Evolutionary conservation across 2,329 filamentous ascomycete genomes (phyloP).

Genomic region (Colletotrichum trifolii): DNA sequence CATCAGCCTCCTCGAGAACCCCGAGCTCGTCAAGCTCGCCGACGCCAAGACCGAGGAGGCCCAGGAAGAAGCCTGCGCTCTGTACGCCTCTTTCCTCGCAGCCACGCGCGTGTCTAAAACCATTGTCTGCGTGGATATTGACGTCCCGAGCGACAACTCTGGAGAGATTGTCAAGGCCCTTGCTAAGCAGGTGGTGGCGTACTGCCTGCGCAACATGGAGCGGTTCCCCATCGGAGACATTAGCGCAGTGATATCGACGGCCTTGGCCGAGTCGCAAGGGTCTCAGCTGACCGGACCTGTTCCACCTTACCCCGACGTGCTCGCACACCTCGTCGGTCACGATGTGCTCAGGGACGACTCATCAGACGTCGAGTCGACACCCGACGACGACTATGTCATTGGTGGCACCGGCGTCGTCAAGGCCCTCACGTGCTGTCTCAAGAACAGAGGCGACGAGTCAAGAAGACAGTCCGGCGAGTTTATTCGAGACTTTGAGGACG

Average conservation of each 20-base stretch:
- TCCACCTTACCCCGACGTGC: slow-evolving; percentile 78
- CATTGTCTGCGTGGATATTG: slow-evolving; percentile 90
- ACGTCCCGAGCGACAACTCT: slow-evolving; percentile 83
- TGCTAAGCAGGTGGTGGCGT: slow-evolving; percentile 93
- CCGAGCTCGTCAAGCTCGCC: slow-evolving; percentile 75
- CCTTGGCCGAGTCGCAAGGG: slow-evolving; percentile 51
- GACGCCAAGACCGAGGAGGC: slow-evolving; percentile 79
- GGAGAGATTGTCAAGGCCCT: slow-evolving; percentile 92
- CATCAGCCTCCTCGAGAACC: slow-evolving; percentile 87
- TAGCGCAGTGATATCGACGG: slow-evolving; percentile 52
- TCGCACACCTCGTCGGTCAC: slow-evolving; percentile 87
- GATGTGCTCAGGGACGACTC: slow-evolving; percentile 61
- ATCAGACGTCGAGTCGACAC: slow-evolving; percentile 75
- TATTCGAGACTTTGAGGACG: slow-evolving; percentile 63
- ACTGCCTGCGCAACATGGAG: slow-evolving; percentile 93
- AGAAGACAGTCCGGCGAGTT: slow-evolving; percentile 64
- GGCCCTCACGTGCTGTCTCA: slow-evolving; percentile 88
- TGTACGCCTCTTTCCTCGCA: slow-evolving; percentile 91
- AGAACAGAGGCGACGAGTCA: slow-evolving; percentile 78
- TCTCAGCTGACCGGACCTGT: slow-evolving; percentile 41
- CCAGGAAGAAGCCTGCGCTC: slow-evolving; percentile 92
- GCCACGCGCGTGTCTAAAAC: slow-evolving; percentile 86
- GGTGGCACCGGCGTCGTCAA: slow-evolving; percentile 96
- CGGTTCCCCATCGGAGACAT: slow-evolving; percentile 76
- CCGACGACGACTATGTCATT: slow-evolving; percentile 95